These are phyloP conservation scores for Boletus vermiculosoides DNA, from an alignment of 768 basidiomycete genomes.

Conservation along the genomic window DNA sequence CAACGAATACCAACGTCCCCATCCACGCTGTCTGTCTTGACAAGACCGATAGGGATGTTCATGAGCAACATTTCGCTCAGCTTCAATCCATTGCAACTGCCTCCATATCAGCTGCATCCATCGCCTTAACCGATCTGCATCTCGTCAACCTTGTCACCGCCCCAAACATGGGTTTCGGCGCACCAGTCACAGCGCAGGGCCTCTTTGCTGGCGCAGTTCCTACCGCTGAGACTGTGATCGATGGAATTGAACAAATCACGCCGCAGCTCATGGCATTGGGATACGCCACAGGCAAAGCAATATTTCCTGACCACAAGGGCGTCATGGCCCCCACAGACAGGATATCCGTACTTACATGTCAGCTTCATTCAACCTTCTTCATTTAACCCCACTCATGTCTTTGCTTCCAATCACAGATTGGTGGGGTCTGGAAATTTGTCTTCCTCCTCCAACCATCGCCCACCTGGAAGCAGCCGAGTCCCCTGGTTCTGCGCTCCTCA, in stretches of 20 bases:
- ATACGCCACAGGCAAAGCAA: slow-evolving; percentile 65
- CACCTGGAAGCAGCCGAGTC: slow-evolving; percentile 65
- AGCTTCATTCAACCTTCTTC: slow-evolving; percentile 26
- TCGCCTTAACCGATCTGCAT: slow-evolving; percentile 57
- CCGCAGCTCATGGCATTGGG: slow-evolving; percentile 77
- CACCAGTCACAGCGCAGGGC: slow-evolving; percentile 66
- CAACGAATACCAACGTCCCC: slow-evolving; percentile 37
- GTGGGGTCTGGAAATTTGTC: slow-evolving; percentile 83
- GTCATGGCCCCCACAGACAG: slow-evolving; percentile 74
- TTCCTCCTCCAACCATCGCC: slow-evolving; percentile 68
- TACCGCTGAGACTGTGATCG: slow-evolving; percentile 66
- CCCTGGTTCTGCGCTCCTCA: slow-evolving; percentile 55
- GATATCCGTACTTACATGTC: slow-evolving; percentile 78
- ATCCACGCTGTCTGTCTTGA: slow-evolving; percentile 79
- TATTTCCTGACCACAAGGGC: slow-evolving; percentile 67
- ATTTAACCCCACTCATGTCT: slow-evolving; percentile 6
- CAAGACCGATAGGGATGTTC: slow-evolving; percentile 59
- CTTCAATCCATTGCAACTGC: slow-evolving; percentile 49
- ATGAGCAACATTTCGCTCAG: slow-evolving; percentile 56
- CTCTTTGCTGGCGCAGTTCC: slow-evolving; percentile 74
- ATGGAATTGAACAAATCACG: slow-evolving; percentile 68
- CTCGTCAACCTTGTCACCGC: slow-evolving; percentile 57
- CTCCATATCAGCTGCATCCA: slow-evolving; percentile 48
- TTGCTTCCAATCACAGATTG: slow-evolving; percentile 53
- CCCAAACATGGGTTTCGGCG: slow-evolving; percentile 70